Evolutionary conservation across 106 monocot genomes (phyloP).

Genomic region (Dioscorea alata): DNA sequence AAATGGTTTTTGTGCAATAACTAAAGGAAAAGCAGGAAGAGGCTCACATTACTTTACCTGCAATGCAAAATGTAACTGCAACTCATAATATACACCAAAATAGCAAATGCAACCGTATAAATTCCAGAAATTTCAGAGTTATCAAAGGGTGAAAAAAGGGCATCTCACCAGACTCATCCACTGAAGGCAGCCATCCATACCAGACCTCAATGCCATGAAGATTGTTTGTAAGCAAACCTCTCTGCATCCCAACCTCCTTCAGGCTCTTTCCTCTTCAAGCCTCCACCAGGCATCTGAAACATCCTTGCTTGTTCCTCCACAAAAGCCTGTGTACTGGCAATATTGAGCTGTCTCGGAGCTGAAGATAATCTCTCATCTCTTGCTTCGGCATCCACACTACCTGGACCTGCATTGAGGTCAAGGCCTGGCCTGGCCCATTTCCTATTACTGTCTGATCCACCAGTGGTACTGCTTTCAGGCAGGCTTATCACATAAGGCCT

Average conservation of each 20-base stretch:
- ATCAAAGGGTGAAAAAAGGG: neutral
- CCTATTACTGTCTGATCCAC: constrained; percentile 46
- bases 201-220: constrained; percentile 42
- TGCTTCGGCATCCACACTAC: constrained; percentile 41
- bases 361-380: constrained; percentile 48
- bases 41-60: constrained; percentile 13
- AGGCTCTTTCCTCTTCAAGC: constrained; percentile 43
- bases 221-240: constrained; percentile 51
- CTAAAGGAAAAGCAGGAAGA: constrained; percentile 4
- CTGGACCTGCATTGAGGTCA: constrained; percentile 87
- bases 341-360: constrained; percentile 35
- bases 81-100: constrained; percentile 10
- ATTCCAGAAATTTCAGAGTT: neutral
- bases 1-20: constrained; percentile 6
- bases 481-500: constrained; percentile 57
- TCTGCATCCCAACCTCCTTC: constrained; percentile 65
- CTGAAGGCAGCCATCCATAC: no score
- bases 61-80: constrained; percentile 20
- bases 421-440: constrained; percentile 57
- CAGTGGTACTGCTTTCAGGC: constrained; percentile 40
- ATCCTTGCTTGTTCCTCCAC: constrained; percentile 62
- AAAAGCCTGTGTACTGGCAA: constrained; percentile 44
- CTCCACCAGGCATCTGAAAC: constrained; percentile 23
- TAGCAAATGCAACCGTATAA: neutral
- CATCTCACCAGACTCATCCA: no score